These are phyloP conservation scores for Ophiostoma sp. DNA, from an alignment of 2,329 filamentous ascomycete genomes.

Conservation along the genomic window DNA sequence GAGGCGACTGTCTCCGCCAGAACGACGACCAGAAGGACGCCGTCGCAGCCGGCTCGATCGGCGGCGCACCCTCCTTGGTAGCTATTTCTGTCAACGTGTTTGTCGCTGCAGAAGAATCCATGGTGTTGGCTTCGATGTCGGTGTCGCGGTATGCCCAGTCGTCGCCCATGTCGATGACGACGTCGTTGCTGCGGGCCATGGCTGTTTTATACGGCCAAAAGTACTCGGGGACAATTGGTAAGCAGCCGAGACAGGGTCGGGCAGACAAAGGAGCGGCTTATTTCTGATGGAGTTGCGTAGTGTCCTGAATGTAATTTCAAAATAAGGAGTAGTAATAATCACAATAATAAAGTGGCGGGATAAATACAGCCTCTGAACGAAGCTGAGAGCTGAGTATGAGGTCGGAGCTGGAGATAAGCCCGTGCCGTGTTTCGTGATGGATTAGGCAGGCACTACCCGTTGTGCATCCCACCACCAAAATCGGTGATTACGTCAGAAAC, in stretches of 20 bases:
- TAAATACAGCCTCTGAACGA: not conserved
- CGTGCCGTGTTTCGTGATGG: conserved; percentile 1
- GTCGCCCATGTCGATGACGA: conserved; percentile 18
- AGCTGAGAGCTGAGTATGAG: not conserved
- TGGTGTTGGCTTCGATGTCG: not conserved
- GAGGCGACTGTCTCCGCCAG: not conserved
- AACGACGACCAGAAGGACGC: not conserved
- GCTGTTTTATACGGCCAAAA: not conserved
- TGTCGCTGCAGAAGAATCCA: too few species aligned
- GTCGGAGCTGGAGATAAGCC: conserved; percentile 2
- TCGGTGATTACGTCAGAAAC: not conserved
- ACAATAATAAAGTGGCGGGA: not conserved
- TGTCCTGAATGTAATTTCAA: not conserved
- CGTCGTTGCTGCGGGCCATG: conserved; percentile 7
- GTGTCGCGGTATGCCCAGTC: not conserved
- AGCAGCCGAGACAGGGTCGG: not conserved
- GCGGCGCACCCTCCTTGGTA: not conserved
- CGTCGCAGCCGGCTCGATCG: not conserved
- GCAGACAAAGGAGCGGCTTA: not conserved
- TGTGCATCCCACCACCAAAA: not conserved
- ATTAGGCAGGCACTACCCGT: not conserved
- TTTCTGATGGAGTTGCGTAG: not conserved
- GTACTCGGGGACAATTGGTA: conserved; percentile 8
- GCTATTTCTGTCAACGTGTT: not conserved
- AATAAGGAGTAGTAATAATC: not conserved